These are phyloP conservation scores for Schwanniomyces etchellsii DNA, from an alignment of 1,139 yeast genomes.

Conservation along the genomic window DNA sequence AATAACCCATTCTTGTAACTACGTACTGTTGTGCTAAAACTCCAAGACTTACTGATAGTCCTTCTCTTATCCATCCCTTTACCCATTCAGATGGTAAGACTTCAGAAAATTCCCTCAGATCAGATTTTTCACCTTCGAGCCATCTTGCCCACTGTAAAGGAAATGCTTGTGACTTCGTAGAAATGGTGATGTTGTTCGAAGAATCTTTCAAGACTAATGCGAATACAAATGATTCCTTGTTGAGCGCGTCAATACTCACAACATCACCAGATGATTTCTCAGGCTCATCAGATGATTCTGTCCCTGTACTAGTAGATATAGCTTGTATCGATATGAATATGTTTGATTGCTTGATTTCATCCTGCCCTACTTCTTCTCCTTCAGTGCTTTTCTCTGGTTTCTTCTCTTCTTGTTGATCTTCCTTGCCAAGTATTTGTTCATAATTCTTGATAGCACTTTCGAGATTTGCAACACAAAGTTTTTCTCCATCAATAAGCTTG, in stretches of 20 bases:
- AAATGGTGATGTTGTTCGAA: constrained; percentile 67
- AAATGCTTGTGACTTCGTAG: constrained; percentile 81
- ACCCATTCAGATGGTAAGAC: constrained; percentile 96
- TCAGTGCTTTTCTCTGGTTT: constrained; percentile 17
- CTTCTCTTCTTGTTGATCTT: constrained; percentile 15
- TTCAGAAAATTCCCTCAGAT: constrained; percentile 19
- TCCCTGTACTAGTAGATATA: constrained; percentile 23
- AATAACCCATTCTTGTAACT: constrained; percentile 82
- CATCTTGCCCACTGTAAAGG: constrained; percentile 87
- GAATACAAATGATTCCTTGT: constrained; percentile 47
- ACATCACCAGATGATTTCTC: constrained; percentile 18
- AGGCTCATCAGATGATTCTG: constrained; percentile 8
- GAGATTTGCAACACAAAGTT: constrained; percentile 79
- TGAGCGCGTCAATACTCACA: constrained; percentile 36
- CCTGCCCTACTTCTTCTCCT: constrained; percentile 14
- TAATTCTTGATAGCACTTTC: constrained; percentile 61
- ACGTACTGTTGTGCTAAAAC: constrained; percentile 88
- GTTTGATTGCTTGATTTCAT: constrained; percentile 39
- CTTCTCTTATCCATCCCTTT: constrained; percentile 84
- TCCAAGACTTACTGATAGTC: constrained; percentile 74
- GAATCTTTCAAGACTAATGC: constrained; percentile 71
- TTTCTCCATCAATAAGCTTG: constrained; percentile 79
- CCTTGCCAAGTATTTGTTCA: constrained; percentile 10
- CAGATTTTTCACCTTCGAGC: constrained; percentile 52
- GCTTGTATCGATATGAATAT: constrained; percentile 82